Evolutionary conservation across 257 asterid genomes (phyloP).

Genomic region (Gentiana straminea): DNA sequence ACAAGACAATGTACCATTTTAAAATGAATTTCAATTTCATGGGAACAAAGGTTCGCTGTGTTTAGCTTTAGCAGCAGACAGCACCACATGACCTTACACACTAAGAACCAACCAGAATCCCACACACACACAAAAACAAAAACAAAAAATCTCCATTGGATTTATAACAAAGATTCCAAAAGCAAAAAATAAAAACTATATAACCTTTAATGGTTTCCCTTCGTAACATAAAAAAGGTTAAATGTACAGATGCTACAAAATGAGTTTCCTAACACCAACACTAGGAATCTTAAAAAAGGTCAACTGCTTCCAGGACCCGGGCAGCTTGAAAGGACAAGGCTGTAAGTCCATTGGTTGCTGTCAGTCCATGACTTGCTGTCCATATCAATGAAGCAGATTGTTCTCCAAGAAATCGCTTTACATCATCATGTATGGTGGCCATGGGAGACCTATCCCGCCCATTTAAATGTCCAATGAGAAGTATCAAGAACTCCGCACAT

Average conservation of each 20-base stretch:
- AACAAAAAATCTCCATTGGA: too few species aligned
- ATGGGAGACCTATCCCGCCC: conserved; percentile 77
- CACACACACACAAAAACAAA: too few species aligned
- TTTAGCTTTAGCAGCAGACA: too few species aligned
- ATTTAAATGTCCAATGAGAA: conserved; percentile 78
- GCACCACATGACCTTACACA: too few species aligned
- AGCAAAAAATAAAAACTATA: too few species aligned
- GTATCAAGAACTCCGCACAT: conserved; percentile 86
- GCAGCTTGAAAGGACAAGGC: conserved; percentile 81
- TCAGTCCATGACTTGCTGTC: conserved; percentile 91
- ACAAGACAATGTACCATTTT: too few species aligned
- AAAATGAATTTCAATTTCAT: too few species aligned
- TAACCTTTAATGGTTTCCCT: too few species aligned
- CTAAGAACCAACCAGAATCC: too few species aligned
- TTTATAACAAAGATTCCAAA: too few species aligned
- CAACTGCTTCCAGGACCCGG: conserved; percentile 76
- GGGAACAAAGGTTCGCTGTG: too few species aligned
- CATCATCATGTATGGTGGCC: conserved; percentile 75
- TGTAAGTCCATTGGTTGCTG: conserved; percentile 72
- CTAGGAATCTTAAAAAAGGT: conserved; percentile 40
- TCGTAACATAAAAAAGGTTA: too few species aligned
- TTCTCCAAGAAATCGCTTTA: conserved; percentile 72
- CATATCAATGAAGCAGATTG: conserved; percentile 89
- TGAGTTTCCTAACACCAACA: neutral
- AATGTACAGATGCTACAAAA: neutral